A percentile compares a stretch with the other conserved stretches of the same genome.
Conservation (phyloP, 2,329 filamentous ascomycete genomes). For the Endocalyx cinctus region DNA sequence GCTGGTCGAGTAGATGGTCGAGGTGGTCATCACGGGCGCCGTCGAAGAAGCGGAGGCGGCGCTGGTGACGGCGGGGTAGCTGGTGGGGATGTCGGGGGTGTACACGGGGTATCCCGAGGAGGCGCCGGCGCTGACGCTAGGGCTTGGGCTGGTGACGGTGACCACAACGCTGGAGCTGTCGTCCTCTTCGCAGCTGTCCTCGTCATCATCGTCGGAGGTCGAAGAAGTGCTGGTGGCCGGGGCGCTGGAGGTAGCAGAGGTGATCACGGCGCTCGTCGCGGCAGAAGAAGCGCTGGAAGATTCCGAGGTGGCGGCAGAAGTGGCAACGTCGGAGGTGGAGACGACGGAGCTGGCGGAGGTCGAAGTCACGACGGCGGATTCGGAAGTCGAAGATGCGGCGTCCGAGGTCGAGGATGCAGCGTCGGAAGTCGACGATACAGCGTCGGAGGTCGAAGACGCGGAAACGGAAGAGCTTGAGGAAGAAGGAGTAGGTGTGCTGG, state of each 20-base stretch:
- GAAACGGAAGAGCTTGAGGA: constrained; percentile 3
- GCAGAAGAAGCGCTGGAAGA: no score
- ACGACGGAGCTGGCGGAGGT: constrained; percentile 1
- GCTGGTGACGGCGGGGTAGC: no score
- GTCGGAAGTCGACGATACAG: background rate
- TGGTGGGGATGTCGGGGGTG: constrained; percentile 2
- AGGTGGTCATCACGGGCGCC: constrained; percentile 20
- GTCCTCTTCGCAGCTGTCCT: constrained; percentile 4
- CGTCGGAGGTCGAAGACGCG: constrained; percentile 4
- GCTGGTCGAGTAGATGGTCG: constrained; percentile 27
- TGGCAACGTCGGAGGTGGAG: no score
- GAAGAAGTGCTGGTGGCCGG: constrained; percentile 4
- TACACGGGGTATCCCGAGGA: constrained; percentile 8
- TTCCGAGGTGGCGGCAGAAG: no score
- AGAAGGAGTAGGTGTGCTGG: constrained; percentile 1
- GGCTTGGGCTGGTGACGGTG: constrained; percentile 1
- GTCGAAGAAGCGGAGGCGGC: background rate
- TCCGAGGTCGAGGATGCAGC: constrained; percentile 2
- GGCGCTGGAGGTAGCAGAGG: constrained; percentile 5
- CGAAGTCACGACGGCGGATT: constrained; percentile 1
- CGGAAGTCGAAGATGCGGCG: constrained; percentile 1
- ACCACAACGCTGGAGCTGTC: background rate
- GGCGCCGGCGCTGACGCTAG: no score
- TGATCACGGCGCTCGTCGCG: background rate
- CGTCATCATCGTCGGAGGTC: constrained; percentile 9